Evolutionary conservation across 176 grass and related monocot species (phyloP).

Genomic region (Oryza glaberrima): DNA sequence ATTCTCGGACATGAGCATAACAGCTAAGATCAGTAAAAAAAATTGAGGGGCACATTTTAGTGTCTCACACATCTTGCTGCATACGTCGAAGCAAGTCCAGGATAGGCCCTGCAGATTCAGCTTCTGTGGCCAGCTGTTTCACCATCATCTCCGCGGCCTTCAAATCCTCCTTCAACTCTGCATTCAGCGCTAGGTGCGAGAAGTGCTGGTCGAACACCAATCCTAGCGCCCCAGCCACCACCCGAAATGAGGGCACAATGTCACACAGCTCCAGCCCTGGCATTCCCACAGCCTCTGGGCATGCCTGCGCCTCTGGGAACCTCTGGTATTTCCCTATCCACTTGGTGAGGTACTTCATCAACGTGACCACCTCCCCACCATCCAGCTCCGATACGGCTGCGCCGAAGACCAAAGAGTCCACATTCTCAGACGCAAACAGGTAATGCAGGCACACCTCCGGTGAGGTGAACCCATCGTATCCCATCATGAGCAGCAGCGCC

Average conservation of each 20-base stretch:
- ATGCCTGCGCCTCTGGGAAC: slow-evolving; percentile 46
- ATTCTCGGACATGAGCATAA: neutral
- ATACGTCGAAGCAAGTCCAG: slow-evolving; percentile 54
- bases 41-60: neutral
- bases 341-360: slow-evolving; percentile 76
- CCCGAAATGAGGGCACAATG: slow-evolving; percentile 57
- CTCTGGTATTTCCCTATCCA: slow-evolving; percentile 74
- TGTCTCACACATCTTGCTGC: slow-evolving; percentile 45
- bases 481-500: slow-evolving; percentile 75
- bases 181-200: slow-evolving; percentile 75
- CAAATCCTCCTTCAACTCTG: slow-evolving; percentile 57
- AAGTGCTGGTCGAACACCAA: slow-evolving; percentile 81
- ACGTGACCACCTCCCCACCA: slow-evolving; percentile 59
- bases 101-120: slow-evolving; percentile 46
- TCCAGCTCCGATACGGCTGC: slow-evolving; percentile 60
- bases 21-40: slow-evolving; percentile 1
- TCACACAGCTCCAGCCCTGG: slow-evolving; percentile 52
- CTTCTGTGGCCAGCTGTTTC: slow-evolving; percentile 54
- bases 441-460: slow-evolving; percentile 83
- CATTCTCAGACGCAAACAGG: slow-evolving; percentile 59
- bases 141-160: slow-evolving; percentile 41
- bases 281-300: slow-evolving; percentile 12
- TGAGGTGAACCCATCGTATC: slow-evolving; percentile 65
- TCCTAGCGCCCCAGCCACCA: slow-evolving; percentile 53
- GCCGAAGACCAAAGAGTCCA: slow-evolving; percentile 59